These are phyloP conservation scores for Cercospora citrullina DNA, from an alignment of 2,329 filamentous ascomycete genomes.

Conservation along the genomic window DNA sequence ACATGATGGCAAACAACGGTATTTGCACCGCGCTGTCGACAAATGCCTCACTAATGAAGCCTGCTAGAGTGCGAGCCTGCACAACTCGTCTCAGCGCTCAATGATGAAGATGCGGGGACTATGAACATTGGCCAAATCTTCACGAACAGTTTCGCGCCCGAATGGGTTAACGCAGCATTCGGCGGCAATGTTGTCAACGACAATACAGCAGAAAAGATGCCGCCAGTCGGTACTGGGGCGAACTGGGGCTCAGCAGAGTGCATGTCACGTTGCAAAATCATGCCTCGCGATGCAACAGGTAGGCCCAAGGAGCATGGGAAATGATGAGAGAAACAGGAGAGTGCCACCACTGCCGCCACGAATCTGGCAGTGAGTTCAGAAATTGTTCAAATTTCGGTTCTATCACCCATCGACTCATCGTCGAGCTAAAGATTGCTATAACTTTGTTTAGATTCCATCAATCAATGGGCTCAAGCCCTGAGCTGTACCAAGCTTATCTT, in stretches of 20 bases:
- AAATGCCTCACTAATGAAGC: neutral
- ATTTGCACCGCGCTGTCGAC: constrained; percentile 22
- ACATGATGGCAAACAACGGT: constrained; percentile 55
- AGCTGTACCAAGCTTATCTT: neutral
- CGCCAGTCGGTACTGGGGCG: constrained; percentile 46
- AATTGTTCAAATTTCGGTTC: neutral
- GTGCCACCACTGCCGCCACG: neutral
- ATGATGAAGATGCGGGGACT: constrained; percentile 53
- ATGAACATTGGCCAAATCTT: constrained; percentile 51
- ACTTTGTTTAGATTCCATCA: constrained; percentile 2
- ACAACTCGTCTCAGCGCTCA: constrained; percentile 53
- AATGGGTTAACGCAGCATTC: constrained; percentile 48
- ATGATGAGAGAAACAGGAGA: neutral
- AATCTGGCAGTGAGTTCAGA: neutral
- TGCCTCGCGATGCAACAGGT: constrained; percentile 11
- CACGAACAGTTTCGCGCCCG: constrained; percentile 41
- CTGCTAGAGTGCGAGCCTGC: constrained; percentile 50
- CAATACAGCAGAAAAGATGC: constrained; percentile 38
- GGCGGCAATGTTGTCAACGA: constrained; percentile 41
- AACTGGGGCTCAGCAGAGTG: constrained; percentile 46
- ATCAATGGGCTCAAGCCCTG: constrained; percentile 1
- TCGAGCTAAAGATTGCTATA: neutral
- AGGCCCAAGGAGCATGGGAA: constrained; percentile 11
- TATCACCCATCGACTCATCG: neutral
- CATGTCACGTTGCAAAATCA: constrained; percentile 38